Conservation (phyloP, 805 yeast species). For the Pachysolen tannophilus region DNA sequence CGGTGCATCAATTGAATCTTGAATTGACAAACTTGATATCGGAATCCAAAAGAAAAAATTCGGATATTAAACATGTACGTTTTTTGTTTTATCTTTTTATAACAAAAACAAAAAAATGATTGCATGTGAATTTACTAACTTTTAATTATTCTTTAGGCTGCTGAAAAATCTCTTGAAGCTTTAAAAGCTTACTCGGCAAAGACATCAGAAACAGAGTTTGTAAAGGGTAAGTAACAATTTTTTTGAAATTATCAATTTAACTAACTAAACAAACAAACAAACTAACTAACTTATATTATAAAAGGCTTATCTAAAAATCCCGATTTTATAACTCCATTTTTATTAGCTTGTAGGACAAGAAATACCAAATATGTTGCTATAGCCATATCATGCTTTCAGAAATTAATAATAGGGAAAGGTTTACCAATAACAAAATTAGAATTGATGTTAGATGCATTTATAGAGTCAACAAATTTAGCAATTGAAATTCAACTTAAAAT, state of each 20-base stretch:
- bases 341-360: slow-evolving; percentile 64
- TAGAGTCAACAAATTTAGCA: slow-evolving; percentile 68
- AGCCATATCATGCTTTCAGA: slow-evolving; percentile 65
- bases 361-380: slow-evolving; percentile 67
- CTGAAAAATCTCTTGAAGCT: slow-evolving; percentile 43
- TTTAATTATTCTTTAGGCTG: slow-evolving; percentile 18
- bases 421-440: slow-evolving; percentile 46
- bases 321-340: slow-evolving; percentile 59
- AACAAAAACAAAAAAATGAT: slow-evolving; percentile 9
- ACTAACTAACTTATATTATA: not conserved
- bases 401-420: slow-evolving; percentile 43
- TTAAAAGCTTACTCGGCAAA: slow-evolving; percentile 26
- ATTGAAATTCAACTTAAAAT: slow-evolving; percentile 81
- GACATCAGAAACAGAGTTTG: slow-evolving; percentile 19
- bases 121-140: not conserved
- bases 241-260: not conserved
- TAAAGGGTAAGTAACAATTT: slow-evolving; percentile 15
- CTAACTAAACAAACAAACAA: not conserved
- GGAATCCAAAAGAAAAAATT: slow-evolving; percentile 64
- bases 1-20: slow-evolving; percentile 30
- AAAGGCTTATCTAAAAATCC: slow-evolving; percentile 33
- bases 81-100: not conserved
- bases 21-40: slow-evolving; percentile 56
- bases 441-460: slow-evolving; percentile 56
- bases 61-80: slow-evolving; percentile 56